phyloP scores from a whole-genome alignment of 1,139 yeast genomes.

The Hyphopichia fennica region DNA sequence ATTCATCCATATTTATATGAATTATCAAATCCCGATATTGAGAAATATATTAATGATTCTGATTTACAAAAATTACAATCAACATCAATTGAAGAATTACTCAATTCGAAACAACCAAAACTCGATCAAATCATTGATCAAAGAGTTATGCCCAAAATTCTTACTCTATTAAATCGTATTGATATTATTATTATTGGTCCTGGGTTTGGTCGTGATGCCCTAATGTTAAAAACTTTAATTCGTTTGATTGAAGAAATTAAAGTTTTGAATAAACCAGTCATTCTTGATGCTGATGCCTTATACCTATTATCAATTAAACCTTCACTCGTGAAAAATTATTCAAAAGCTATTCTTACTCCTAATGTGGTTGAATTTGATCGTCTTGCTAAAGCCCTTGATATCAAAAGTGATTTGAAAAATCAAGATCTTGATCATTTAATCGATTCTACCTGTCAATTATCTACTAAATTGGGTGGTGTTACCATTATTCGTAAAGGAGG shows the following conservation, averaged over 20 bases:
- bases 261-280: slow-evolving; percentile 57
- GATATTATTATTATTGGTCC: slow-evolving; percentile 91
- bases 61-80: slow-evolving; percentile 15
- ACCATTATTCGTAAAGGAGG: slow-evolving; percentile 73
- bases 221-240: slow-evolving; percentile 62
- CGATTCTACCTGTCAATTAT: slow-evolving; percentile 42
- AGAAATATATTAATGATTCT: slow-evolving; percentile 11
- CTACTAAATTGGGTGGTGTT: slow-evolving; percentile 59
- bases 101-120: slow-evolving; percentile 14
- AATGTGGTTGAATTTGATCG: slow-evolving; percentile 83
- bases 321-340: slow-evolving; percentile 47
- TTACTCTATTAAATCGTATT: slow-evolving; percentile 56
- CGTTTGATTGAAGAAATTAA: slow-evolving; percentile 58
- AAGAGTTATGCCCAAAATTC: slow-evolving; percentile 56
- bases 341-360: slow-evolving; percentile 75
- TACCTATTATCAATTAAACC: slow-evolving; percentile 61
- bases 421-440: slow-evolving; percentile 19
- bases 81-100: slow-evolving; percentile 20
- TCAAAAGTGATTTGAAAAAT: slow-evolving; percentile 31
- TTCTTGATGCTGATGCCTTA: slow-evolving; percentile 89
- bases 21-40: slow-evolving; percentile 19
- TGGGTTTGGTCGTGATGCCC: slow-evolving; percentile 81
- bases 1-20: slow-evolving; percentile 83
- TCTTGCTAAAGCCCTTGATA: slow-evolving; percentile 45
- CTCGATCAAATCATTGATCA: slow-evolving; percentile 36